Base-by-base conservation (phyloP, 768 basidiomycete genomes). In the Lyophyllum atratum region DNA sequence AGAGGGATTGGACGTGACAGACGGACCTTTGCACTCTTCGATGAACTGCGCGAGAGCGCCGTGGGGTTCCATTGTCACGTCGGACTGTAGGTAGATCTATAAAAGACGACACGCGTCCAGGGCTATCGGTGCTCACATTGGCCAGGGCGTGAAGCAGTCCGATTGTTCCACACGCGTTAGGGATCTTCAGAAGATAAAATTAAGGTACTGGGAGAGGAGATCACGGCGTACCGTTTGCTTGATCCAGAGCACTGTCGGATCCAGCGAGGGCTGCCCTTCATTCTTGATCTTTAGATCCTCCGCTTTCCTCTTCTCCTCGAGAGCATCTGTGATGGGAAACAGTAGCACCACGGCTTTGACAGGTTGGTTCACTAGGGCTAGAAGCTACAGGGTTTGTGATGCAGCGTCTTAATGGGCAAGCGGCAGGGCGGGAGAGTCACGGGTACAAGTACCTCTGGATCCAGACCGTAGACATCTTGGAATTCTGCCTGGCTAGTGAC, bases 141-240 rank as follows among this genome's bases (percentile, higher is more conserved):
- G 85, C 83, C 43, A 97, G 72, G 10, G 92, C 84, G 64, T 95
- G 93, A 6, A 95, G 78, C 17, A 95, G 77, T 0, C 87, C 93
- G 68, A 95, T 94, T 0, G 93, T 93, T 3, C 93, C 93, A 65
- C 93, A 94, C 0, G 93, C 92, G 64, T 94, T 94, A 4, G 77
- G 70, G 55, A 93, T 93, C 90, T 92, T 49, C 14, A 43, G 15
- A 40, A 19, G 52, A 40, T 40, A 22, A 19, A 29, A 3, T 28
- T 22, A 24, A 17, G 17, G 37, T 19, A 54, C 33, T 25, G 31
- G 6, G 29, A n/a, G 58, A 25, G 10, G 52, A 21, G 21, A 31
- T 24, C 31, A 15, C 39, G n/a, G 24, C 28, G 31, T 54, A 92
- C 93, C 50, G 90, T 96, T 70, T 97, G 95, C 70, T 93, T 93